Base-by-base conservation (phyloP, 768 basidiomycete genomes). In the Boletales sp. region DNA sequence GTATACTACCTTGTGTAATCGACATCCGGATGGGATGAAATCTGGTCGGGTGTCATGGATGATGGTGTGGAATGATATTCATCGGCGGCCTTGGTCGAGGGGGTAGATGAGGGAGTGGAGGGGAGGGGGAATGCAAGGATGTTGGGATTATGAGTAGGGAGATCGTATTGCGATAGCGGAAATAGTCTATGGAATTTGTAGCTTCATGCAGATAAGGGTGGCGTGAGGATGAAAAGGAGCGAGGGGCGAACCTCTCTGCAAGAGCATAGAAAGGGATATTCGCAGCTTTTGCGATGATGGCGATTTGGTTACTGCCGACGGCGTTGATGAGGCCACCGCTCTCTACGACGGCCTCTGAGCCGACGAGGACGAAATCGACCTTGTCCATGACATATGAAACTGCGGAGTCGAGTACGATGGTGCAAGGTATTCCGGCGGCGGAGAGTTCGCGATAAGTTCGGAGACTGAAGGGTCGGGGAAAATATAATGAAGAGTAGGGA, bases 171-270 rank as follows among this genome's bases (percentile, higher is more conserved):
- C 57, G 90, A 91, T 72, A 93, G 72, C 51, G 94, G 94, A 74
- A 97, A 98, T 60, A 94, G 76, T 55, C 95, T 87, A 66, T 95
- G 90, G 69, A 97, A 97, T 74, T 98, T 98, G 79, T 94, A 98
- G 68, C 91, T 93, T 69, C 55, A 53, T 30, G 40, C 15, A 50
- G 64, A 60, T 56, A 56, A 54, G 52, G 48, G 43, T 54, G 60
- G 52, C 52, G 59, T 61, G 34, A 62, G 51, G 45, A 60, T 43
- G 27, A 52, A 43, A 65, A 61, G 7, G 24, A 27, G 24, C 5
- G 24, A 36, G 51, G 56, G 40, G 60, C 65, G 42, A 52, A 87
- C 87, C 90, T 93, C 73, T 94, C 93, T 27, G 93, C 92, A 32
- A 94, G 77, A 44, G 91, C 94, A 71, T 97, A 98, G 68, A 98